Evolutionary conservation across 1,284 basidiomycete genomes (phyloP).

Genomic region (Cystobasidium slooffiae): DNA sequence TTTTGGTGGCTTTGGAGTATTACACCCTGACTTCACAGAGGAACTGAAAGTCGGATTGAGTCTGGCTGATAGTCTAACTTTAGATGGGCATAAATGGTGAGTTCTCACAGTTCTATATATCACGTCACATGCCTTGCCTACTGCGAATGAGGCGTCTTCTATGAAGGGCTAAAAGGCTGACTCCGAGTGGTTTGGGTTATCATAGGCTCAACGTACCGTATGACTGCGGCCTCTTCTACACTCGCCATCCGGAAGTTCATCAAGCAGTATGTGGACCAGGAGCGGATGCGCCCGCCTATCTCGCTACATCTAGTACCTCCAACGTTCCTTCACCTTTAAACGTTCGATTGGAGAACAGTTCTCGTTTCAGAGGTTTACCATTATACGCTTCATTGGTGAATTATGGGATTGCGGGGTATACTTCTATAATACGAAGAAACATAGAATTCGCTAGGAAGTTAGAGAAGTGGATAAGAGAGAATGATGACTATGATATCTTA

Average conservation of each 20-base stretch:
- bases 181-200: background rate
- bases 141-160: too few species aligned
- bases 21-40: slow-evolving; percentile 58
- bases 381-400: slow-evolving; percentile 60
- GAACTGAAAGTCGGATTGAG: slow-evolving; percentile 57
- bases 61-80: slow-evolving; percentile 60
- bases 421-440: slow-evolving; percentile 59
- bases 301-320: slow-evolving; percentile 24
- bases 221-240: slow-evolving; percentile 62
- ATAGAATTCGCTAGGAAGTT: slow-evolving; percentile 57
- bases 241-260: slow-evolving; percentile 54
- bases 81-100: slow-evolving; percentile 59
- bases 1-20: slow-evolving; percentile 61
- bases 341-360: slow-evolving; percentile 61
- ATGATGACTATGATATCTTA: slow-evolving; percentile 56
- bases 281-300: slow-evolving; percentile 58
- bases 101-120: slow-evolving; percentile 26
- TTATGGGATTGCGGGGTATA: slow-evolving; percentile 60
- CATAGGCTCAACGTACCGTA: slow-evolving; percentile 59
- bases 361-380: slow-evolving; percentile 62
- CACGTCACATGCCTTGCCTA: too few species aligned
- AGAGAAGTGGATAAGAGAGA: slow-evolving; percentile 55
- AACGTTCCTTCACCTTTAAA: slow-evolving; percentile 58
- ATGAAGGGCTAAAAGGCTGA: too few species aligned
- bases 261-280: slow-evolving; percentile 58